Evolutionary conservation across 805 yeast genomes (phyloP), one percentile per base, ranked within the genome.

Genomic region (Ogataea thermomethanolica): DNA sequence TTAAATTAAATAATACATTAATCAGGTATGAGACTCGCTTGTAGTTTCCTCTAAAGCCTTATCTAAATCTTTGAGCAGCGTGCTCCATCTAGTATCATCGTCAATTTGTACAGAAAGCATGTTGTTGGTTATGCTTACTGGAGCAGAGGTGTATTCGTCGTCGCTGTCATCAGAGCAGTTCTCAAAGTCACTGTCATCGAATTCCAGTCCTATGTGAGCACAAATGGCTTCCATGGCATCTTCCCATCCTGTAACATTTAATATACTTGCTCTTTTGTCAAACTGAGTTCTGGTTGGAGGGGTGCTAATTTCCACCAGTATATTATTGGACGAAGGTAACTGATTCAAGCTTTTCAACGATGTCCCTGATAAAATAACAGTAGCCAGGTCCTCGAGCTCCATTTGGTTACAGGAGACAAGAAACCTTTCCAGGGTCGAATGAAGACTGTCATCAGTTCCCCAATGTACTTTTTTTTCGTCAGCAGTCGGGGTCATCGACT

Each of bases 191-290:
- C 59, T 53, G 11, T 61, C 63, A 29, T 61, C 66, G 48, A 64
- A 64, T 26, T 62, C 67, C 14, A 64, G 40, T 1, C 61, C 65
- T 24, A 59, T 53, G 10, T 41, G 36, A 5, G 43, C 42, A 37
- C 67, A 64, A 5, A 64, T 53, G 2, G 54, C 55, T 29, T 64
- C 68, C 68, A 64, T 64, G 1, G 55, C 59, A 30, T 62, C 65
- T 21, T 59, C 62, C 68, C 68, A 64, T 10, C 49, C 46, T 3
- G 62, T 51, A 15, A 60, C 46, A 36, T 50, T 51, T 12, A 45
- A 41, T 5, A 61, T 49, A 28, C 50, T 46, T 3, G 30, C 25
- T 23, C 54, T 32, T 17, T 43, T 47, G 9, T 34, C 42, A 5
- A 34, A 25, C 5, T 12, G 13, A n/a, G 34, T 26, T 7, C 33